These are phyloP conservation scores for Mollisiaceae sp. DNA, from an alignment of 2,329 filamentous ascomycete species.

Conservation along the genomic window DNA sequence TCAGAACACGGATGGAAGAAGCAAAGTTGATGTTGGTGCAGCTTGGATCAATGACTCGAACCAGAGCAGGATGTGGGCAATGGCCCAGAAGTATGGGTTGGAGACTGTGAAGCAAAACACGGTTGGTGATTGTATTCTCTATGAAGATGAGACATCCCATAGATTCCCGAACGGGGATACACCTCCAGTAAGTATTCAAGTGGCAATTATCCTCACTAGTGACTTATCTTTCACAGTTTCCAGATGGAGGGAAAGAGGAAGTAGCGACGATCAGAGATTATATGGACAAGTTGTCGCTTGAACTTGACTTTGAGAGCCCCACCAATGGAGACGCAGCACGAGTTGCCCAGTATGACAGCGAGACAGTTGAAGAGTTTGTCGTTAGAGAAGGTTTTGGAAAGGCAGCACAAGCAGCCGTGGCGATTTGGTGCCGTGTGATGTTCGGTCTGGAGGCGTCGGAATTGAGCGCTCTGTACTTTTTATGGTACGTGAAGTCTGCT, in stretches of 20 bases:
- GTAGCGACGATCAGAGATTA: constrained; percentile 2
- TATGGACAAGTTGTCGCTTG: constrained; percentile 2
- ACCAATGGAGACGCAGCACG: constrained; percentile 4
- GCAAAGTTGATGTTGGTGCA: constrained; percentile 47
- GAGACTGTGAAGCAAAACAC: constrained; percentile 56
- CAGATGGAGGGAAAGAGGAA: constrained; percentile 8
- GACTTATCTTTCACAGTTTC: not conserved
- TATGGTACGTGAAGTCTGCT: constrained; percentile 59
- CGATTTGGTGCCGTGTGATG: constrained; percentile 54
- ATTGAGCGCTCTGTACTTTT: constrained; percentile 56
- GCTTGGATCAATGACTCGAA: constrained; percentile 59
- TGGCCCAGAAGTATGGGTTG: constrained; percentile 48
- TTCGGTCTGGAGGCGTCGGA: constrained; percentile 55
- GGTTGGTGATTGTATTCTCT: constrained; percentile 40
- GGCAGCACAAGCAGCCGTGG: constrained; percentile 41
- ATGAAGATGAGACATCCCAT: constrained; percentile 11
- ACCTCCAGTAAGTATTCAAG: not conserved
- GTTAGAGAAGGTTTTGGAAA: constrained; percentile 18
- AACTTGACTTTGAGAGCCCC: not conserved
- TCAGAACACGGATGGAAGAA: constrained; percentile 1
- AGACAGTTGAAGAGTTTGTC: constrained; percentile 21
- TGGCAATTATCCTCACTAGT: not conserved
- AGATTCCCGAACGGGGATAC: constrained; percentile 35
- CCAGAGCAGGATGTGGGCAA: constrained; percentile 44
- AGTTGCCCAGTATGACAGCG: constrained; percentile 14